phyloP scores from a whole-genome alignment of 2,329 filamentous ascomycete species.

The Alternaria viburni region DNA sequence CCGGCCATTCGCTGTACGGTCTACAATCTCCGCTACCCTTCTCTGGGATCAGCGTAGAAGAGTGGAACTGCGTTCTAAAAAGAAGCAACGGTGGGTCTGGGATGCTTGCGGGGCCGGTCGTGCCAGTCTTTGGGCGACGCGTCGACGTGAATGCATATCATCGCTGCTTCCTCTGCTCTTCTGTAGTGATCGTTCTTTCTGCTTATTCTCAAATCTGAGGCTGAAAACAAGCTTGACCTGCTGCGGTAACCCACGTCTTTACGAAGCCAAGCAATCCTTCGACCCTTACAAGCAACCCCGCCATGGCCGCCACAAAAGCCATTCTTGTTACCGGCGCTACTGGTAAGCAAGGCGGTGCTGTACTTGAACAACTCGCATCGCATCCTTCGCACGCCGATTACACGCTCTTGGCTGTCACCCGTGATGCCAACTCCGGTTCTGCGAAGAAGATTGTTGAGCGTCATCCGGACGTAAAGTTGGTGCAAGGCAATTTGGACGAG shows the following conservation, averaged over 20 bases:
- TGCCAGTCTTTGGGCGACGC: not conserved
- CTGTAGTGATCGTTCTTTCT: not conserved
- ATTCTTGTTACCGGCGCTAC: constrained; percentile 55
- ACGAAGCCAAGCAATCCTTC: constrained; percentile 9
- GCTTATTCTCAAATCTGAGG: not conserved
- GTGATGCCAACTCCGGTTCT: constrained; percentile 58
- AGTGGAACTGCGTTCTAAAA: not conserved
- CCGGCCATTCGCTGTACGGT: not conserved
- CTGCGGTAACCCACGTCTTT: not conserved
- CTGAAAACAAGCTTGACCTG: not conserved
- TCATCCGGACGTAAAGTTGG: constrained; percentile 58
- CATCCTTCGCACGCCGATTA: constrained; percentile 46
- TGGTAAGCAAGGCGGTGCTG: constrained; percentile 55
- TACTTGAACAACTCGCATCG: constrained; percentile 51
- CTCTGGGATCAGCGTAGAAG: not conserved
- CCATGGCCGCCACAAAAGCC: constrained; percentile 46
- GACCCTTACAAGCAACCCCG: constrained; percentile 10
- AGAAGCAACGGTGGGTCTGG: constrained; percentile 6
- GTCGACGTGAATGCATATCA: constrained; percentile 8
- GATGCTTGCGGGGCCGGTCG: constrained; percentile 12
- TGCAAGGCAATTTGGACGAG: constrained; percentile 65
- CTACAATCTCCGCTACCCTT: not conserved
- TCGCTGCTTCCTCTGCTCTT: not conserved
- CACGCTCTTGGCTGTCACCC: constrained; percentile 66
- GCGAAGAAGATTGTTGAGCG: constrained; percentile 57